A percentile compares a stretch with the other conserved stretches of the same genome.
phyloP scores from a whole-genome alignment of 345 rosid species.

The Eucalyptus viminalis region DNA sequence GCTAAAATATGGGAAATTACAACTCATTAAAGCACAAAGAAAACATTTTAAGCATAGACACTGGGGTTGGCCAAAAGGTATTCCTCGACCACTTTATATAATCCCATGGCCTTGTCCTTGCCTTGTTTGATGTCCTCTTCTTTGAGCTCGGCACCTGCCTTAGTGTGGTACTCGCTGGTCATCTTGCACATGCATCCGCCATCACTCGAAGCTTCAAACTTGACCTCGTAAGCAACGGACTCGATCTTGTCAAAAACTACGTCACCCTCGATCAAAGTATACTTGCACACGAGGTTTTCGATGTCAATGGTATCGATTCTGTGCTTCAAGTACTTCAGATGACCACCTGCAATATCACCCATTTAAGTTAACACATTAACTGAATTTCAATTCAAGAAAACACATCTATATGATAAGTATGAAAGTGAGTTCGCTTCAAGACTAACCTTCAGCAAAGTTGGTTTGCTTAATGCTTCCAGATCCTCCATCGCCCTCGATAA shows the following conservation, averaged over 20 bases:
- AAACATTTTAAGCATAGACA: background rate
- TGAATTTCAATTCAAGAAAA: background rate
- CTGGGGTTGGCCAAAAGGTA: slow-evolving; percentile 11
- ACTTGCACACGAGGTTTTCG: background rate
- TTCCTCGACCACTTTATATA: slow-evolving; percentile 6
- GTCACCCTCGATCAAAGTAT: background rate
- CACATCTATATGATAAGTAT: background rate
- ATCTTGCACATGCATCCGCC: slow-evolving; percentile 11
- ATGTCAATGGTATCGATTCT: background rate
- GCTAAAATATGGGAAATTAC: too few relatives aligned
- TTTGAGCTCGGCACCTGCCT: background rate
- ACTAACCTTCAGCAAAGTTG: background rate
- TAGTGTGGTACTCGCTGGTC: background rate
- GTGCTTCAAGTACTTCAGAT: background rate
- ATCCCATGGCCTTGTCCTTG: background rate
- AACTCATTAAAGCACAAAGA: too few relatives aligned
- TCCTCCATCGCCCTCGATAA: slow-evolving; percentile 13
- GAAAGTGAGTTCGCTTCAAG: background rate
- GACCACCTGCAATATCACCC: background rate
- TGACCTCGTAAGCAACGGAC: slow-evolving; percentile 2
- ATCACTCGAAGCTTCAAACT: slow-evolving; percentile 1
- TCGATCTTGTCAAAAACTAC: slow-evolving; percentile 3
- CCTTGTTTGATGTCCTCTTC: slow-evolving; percentile 11
- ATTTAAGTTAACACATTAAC: background rate
- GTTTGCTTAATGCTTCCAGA: background rate